Base-by-base conservation (phyloP, 495 filamentous ascomycete genomes). In the Ramalina intermedia region DNA sequence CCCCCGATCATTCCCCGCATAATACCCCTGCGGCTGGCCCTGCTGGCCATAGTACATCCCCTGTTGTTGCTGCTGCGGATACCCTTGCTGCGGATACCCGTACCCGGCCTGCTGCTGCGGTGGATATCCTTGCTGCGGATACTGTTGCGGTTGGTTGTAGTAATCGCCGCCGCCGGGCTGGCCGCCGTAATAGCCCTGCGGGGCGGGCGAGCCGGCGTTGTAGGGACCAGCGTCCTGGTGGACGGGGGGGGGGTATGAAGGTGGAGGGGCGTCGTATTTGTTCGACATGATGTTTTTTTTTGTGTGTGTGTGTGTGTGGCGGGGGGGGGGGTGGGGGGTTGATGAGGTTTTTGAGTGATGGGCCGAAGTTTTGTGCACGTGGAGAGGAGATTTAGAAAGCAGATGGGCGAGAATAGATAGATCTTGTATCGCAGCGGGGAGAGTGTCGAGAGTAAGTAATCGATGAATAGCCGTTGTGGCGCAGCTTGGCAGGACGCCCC, bases 1-100 rank as follows among this genome's bases (percentile, higher is more conserved):
- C 20, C 49, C 47, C 21, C 54, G 40, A 29, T 41, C 35, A 24
- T 11, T 11, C 29, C 49, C 57, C 13, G 43, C 55, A 23, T 51
- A 58, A 51, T 61, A 61, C 21, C 55, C 56, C 39, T 52, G 53
- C 23, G 49, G 53, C 37, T 43, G 49, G 11, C 35, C 46, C 39
- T 50, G 48, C 26, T 56, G 55, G 43, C 29, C 29, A 33, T 61
- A 61, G 35, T 58, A 61, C 58, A 61, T 61, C 9, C 58, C 58
- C 37, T 49, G 39, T 37, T 44, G 43, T 13, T 40, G 17, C 42
- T 46, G 47, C 16, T 33, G 37, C 21, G 9, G 9, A 37, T 23
- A 5, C 16, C 35, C 29, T 6, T 6, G 33, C 18, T 11, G n/a
- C 41, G 9, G 9, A 37, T 23, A 5, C 16, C 27, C 27, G 45